Percentiles rank a stretch among this genome's conserved stretches.
Evolutionary conservation across 2,329 filamentous ascomycete genomes (phyloP).

Genomic region (Blumeriella jaapii): DNA sequence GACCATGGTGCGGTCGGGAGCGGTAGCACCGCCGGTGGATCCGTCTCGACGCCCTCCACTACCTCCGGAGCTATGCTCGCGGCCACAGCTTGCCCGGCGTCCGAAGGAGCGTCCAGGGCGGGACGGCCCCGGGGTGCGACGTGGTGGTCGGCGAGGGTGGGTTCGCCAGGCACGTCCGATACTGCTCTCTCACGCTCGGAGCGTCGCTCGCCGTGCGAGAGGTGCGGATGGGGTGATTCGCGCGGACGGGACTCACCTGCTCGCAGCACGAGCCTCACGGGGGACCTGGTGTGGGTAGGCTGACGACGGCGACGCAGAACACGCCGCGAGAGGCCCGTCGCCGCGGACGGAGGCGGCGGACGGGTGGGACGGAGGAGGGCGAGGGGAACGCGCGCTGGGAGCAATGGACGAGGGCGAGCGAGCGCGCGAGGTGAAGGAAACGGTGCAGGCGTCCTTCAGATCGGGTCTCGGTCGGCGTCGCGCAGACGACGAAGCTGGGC

Average conservation of each 20-base stretch:
- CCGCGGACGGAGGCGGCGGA: too few relatives aligned
- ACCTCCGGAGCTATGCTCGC: conserved; percentile 16
- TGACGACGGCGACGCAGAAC: too few relatives aligned
- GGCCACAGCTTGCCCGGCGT: conserved; percentile 22
- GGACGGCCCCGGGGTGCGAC: conserved; percentile 25
- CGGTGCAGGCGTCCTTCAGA: conserved; percentile 29
- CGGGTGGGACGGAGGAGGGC: too few relatives aligned
- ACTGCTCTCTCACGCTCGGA: too few relatives aligned
- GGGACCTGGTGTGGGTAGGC: too few relatives aligned
- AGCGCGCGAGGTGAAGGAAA: conserved; percentile 24
- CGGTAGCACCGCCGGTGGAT: conserved; percentile 43
- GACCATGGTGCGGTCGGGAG: conserved; percentile 48
- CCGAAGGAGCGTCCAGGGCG: conserved; percentile 27
- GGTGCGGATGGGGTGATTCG: conserved; percentile 9
- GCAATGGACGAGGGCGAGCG: conserved; percentile 15
- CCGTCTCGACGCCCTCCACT: conserved; percentile 42
- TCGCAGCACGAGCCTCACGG: conserved; percentile 4
- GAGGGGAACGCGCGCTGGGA: too few relatives aligned
- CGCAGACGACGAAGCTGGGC: conserved; percentile 7
- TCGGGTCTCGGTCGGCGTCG: conserved; percentile 17
- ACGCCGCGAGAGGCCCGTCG: too few relatives aligned
- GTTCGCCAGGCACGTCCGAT: too few relatives aligned
- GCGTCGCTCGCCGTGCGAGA: too few relatives aligned
- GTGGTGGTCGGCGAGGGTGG: too few relatives aligned
- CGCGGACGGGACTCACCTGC: conserved; percentile 5